Conservation (phyloP, 139 green algal genomes). For the Chlorella sp. region DNA sequence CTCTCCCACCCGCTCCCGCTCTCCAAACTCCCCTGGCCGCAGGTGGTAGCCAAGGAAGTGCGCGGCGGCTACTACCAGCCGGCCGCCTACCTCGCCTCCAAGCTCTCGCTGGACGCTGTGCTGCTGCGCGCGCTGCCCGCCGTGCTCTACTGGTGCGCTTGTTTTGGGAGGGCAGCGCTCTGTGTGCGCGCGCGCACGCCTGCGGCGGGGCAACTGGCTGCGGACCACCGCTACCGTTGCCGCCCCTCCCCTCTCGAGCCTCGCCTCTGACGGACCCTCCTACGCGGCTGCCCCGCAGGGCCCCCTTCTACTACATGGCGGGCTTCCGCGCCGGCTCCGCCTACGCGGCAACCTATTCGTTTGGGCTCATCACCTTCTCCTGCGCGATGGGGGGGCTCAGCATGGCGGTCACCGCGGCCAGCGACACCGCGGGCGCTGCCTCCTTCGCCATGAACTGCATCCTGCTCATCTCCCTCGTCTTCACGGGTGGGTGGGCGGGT, state of each 20-base stretch:
- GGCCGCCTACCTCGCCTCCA: constrained; percentile 60
- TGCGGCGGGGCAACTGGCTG: too few species aligned
- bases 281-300: too few species aligned
- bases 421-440: constrained; percentile 57
- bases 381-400: constrained; percentile 58
- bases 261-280: too few species aligned
- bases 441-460: constrained; percentile 80
- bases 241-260: too few species aligned
- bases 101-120: constrained; percentile 73
- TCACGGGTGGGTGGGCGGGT: constrained; percentile 36
- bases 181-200: too few species aligned
- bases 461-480: constrained; percentile 74
- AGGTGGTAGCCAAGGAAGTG: constrained; percentile 56
- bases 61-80: constrained; percentile 64
- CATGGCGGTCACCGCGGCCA: constrained; percentile 57
- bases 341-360: constrained; percentile 42
- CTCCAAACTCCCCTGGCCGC: constrained; percentile 67
- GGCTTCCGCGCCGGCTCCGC: constrained; percentile 27
- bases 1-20: constrained; percentile 34
- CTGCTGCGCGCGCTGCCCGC: constrained; percentile 77
- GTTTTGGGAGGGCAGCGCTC: too few species aligned
- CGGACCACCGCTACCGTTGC: too few species aligned
- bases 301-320: constrained; percentile 76
- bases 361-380: constrained; percentile 48
- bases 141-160: constrained; percentile 57